These are phyloP conservation scores for Pestalotiopsis sp. DNA, from an alignment of 2,329 filamentous ascomycete genomes.

Conservation along the genomic window DNA sequence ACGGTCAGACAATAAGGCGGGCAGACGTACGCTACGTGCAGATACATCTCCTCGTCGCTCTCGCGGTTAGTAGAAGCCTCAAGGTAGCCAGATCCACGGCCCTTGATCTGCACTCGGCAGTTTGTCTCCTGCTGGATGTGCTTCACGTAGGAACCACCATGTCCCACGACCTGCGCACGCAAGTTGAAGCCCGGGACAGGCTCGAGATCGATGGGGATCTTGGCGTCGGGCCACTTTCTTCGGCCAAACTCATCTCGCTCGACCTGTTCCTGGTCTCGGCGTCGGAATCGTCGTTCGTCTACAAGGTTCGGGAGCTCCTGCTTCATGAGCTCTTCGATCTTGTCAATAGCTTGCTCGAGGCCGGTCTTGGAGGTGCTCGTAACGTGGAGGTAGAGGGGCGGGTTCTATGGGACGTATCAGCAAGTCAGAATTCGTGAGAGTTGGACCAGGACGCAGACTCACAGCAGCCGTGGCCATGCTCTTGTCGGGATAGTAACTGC, in stretches of 20 bases:
- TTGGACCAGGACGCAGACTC: slow-evolving; percentile 42
- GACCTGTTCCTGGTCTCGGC: slow-evolving; percentile 77
- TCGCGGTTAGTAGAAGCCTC: slow-evolving; percentile 86
- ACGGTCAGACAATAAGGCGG: neutral
- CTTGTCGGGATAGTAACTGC: slow-evolving; percentile 96
- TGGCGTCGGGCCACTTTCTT: slow-evolving; percentile 98
- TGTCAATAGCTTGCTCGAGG: slow-evolving; percentile 83
- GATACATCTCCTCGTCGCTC: slow-evolving; percentile 94
- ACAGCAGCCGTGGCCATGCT: slow-evolving; percentile 94
- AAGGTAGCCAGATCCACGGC: slow-evolving; percentile 90
- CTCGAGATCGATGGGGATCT: slow-evolving; percentile 88
- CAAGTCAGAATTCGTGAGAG: slow-evolving; percentile 80
- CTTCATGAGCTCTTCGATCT: slow-evolving; percentile 94
- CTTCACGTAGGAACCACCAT: slow-evolving; percentile 94
- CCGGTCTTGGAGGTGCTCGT: slow-evolving; percentile 91
- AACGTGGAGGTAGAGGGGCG: slow-evolving; percentile 91
- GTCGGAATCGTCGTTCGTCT: slow-evolving; percentile 89
- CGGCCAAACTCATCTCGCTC: slow-evolving; percentile 91
- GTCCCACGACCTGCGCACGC: slow-evolving; percentile 92
- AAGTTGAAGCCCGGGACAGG: slow-evolving; percentile 94
- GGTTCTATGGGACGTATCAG: slow-evolving; percentile 70
- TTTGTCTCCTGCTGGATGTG: slow-evolving; percentile 95
- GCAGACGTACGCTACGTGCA: slow-evolving; percentile 83
- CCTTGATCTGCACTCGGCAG: slow-evolving; percentile 98
- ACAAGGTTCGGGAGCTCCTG: slow-evolving; percentile 95